Evolutionary conservation across 306 rosid species (phyloP), one percentile per base, ranked within the genome.

Genomic region (Quercus glauca): DNA sequence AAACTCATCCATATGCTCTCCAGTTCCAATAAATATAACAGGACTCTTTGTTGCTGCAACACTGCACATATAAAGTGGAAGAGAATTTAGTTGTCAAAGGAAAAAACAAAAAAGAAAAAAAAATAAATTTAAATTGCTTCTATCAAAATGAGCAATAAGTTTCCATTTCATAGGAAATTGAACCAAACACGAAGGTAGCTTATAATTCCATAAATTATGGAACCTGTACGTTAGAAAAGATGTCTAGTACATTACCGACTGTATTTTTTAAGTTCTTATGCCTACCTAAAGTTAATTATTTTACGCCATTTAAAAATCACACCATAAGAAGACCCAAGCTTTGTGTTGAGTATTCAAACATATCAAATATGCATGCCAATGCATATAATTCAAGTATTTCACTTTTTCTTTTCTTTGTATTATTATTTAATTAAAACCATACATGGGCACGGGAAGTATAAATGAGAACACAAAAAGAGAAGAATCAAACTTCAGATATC

Each of bases 11-110:
- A 90, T 91, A 74, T 91, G 92, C 73, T 91, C 97, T 87, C 95
- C 98, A 18, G 93, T 91, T 81, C 93, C 93, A 55, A 93, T 90
- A 82, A 91, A 91, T 75, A 90, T 90, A 51, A 93, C 92, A 51
- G 97, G 98, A 84, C 95, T 90, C 90, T 91, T 91, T 73, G 97
- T 91, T 76, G 98, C 97, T 1, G 97, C 98, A 71, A 91, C 97
- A 79, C 93, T 91, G 88, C 78, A 78, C 70, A 80, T 11, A 73
- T 37, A 78, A 75, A 71, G 55, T 33, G 11, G 82, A 59, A 33
- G 51, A 68, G 52, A 60, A 72, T 49, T 58, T 19, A 33, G 41
- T 63, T 63, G 31, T 75, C 85, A 73, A 83, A 84, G 71, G 37
- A 23, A 7, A 73, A 1, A 25, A 45, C 7, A 5, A 33, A 5